These are phyloP conservation scores for Pyricularia pennisetigena DNA, from an alignment of 2,329 filamentous ascomycete genomes.

Conservation along the genomic window DNA sequence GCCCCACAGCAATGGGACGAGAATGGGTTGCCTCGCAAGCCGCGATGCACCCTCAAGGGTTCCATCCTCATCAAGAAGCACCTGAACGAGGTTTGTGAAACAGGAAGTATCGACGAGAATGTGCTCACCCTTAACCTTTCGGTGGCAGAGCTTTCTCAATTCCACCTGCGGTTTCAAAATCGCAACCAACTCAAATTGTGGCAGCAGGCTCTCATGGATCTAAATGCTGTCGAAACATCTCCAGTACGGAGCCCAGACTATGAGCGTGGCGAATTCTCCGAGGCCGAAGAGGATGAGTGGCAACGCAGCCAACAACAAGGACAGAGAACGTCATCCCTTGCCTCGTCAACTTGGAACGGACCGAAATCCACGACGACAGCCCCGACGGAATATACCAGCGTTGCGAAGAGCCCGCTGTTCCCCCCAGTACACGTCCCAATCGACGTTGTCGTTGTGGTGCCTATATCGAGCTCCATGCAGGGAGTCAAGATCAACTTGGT, in stretches of 20 bases:
- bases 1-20: conserved; percentile 48
- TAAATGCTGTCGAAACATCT: conserved; percentile 61
- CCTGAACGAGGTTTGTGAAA: conserved; percentile 76
- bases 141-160: conserved; percentile 83
- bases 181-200: conserved; percentile 78
- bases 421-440: conserved; percentile 75
- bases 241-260: conserved; percentile 63
- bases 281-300: conserved; percentile 83
- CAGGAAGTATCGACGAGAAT: conserved; percentile 60
- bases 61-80: conserved; percentile 99
- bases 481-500: conserved; percentile 96
- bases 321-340: conserved; percentile 53
- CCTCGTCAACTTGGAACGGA: conserved; percentile 66
- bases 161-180: conserved; percentile 84
- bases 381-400: conserved; percentile 82
- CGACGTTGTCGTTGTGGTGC: conserved; percentile 92
- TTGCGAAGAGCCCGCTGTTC: conserved; percentile 39
- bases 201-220: conserved; percentile 77
- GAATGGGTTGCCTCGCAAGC: conserved; percentile 47
- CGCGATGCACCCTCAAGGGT: conserved; percentile 84
- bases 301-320: conserved; percentile 7
- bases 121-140: conserved; percentile 84
- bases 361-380: conserved; percentile 78
- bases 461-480: conserved; percentile 97
- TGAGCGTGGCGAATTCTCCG: conserved; percentile 67